phyloP scores from a whole-genome alignment of 176 grass and related monocot genomes.

The Eragrostis curvula region DNA sequence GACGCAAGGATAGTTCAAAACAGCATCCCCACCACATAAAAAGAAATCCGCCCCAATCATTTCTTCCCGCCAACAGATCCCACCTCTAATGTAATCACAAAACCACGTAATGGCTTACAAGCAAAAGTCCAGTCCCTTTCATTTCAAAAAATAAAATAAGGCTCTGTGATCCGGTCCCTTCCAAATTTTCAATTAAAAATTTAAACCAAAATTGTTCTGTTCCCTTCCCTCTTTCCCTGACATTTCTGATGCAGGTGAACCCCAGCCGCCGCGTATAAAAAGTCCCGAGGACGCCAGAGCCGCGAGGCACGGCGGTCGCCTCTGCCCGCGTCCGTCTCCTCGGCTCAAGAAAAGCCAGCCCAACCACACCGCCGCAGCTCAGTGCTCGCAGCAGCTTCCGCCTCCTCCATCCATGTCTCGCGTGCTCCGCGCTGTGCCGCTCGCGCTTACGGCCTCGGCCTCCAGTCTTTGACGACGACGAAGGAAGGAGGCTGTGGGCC shows the following conservation, averaged over 20 bases:
- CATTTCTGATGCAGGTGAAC: slow-evolving; percentile 31
- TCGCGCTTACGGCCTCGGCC: neutral
- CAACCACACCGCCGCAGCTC: neutral
- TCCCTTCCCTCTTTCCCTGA: too few relatives aligned
- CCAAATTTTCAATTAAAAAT: too few relatives aligned
- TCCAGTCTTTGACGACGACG: neutral
- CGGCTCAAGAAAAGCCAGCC: neutral
- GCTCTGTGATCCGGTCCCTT: too few relatives aligned
- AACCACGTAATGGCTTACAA: neutral
- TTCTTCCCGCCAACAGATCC: neutral
- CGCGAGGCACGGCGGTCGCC: neutral
- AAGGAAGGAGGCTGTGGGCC: neutral
- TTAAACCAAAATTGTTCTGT: too few relatives aligned
- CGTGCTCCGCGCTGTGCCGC: neutral
- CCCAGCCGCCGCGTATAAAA: neutral
- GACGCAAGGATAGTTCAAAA: neutral
- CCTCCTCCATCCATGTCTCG: slow-evolving; percentile 9
- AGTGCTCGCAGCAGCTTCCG: neutral
- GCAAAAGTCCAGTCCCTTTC: neutral
- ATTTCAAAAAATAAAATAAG: too few relatives aligned
- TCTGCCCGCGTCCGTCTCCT: neutral
- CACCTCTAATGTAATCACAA: neutral
- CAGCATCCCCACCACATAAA: neutral
- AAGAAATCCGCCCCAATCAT: neutral
- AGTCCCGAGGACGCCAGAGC: slow-evolving; percentile 24